Percentiles rank a stretch among this genome's conserved stretches.
Evolutionary conservation across 2,329 filamentous ascomycete genomes (phyloP).

Genomic region (Monosporascus sp.): DNA sequence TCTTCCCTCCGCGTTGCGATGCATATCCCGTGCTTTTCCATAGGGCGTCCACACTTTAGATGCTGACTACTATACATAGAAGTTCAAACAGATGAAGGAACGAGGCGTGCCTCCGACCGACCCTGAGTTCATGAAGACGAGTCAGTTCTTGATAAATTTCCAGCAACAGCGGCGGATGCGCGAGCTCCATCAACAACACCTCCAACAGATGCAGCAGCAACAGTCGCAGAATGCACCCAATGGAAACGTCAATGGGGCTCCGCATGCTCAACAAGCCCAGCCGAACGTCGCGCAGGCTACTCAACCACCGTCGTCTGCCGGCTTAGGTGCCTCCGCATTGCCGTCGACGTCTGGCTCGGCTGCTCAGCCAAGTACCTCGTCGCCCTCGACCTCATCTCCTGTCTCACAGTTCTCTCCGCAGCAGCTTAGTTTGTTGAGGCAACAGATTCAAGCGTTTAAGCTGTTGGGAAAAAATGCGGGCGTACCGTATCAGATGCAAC

Average conservation of each 20-base stretch:
- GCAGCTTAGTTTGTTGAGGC: constrained; percentile 71
- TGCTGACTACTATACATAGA: constrained; percentile 50
- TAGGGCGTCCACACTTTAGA: not conserved
- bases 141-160: constrained; percentile 68
- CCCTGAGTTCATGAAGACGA: constrained; percentile 80
- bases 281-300: constrained; percentile 27
- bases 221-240: constrained; percentile 51
- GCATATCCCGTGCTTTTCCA: constrained; percentile 4
- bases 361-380: constrained; percentile 26
- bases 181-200: constrained; percentile 53
- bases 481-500: constrained; percentile 72
- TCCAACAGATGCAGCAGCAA: constrained; percentile 42
- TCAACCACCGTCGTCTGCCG: constrained; percentile 30
- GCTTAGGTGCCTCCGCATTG: constrained; percentile 34
- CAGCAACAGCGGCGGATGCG: constrained; percentile 60
- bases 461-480: constrained; percentile 81
- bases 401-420: constrained; percentile 63
- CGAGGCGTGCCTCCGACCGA: constrained; percentile 75
- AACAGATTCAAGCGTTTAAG: constrained; percentile 90
- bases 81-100: constrained; percentile 84
- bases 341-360: constrained; percentile 28
- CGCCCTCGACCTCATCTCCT: constrained; percentile 27
- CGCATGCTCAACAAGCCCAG: constrained; percentile 33
- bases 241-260: constrained; percentile 48
- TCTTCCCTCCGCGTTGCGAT: not conserved